Evolutionary conservation across 208 protist genomes (phyloP), one percentile per base, ranked within the genome.

Genomic region (Trypanosomatidae sp.): DNA sequence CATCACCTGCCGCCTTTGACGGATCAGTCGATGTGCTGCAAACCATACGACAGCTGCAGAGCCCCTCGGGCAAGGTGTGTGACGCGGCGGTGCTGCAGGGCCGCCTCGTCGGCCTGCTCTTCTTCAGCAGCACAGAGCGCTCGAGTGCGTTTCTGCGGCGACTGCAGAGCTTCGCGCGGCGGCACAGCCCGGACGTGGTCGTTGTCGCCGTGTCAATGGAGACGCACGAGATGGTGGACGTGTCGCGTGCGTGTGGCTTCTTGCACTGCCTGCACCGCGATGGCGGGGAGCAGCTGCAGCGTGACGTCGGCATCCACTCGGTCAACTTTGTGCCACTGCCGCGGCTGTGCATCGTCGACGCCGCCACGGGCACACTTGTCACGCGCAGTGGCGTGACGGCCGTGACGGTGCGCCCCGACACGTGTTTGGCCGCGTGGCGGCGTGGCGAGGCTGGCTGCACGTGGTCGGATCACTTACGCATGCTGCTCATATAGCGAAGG

Each of bases 71-170:
- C 1, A 55, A 66, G 10, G 1, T 50, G 6, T 72, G 44, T 27
- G 20, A 51, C 8, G 55, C 64, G 5, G 68, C 74, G 25, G 39
- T 84, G 42, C 64, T 91, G n/a, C 53, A 71, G 46, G 82, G 82
- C 5, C 62, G 77, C 3, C 44, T 91, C 18, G 82, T 87, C 8
- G 82, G 77, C 1, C 43, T 88, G 0, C 64, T 87, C 41, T 91
- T 83, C 57, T 91, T 87, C 58, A 77, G 71, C 3, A 76, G 86
- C 43, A 66, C 70, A 32, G 73, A 88, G 46, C 66, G 74, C 16
- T 77, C 64, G 20, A 44, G 69, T 10, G 40, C 44, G 28, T 91
- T 91, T 45, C 84, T 91, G 77, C 69, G 51, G 16, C 15, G 32
- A 11, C 57, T 91, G 15, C 46, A 73, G 28, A 11, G 4, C 0